Evolutionary conservation across 352 stramenopile species (phyloP), one percentile per base, ranked within the genome.

Genomic region (Globisporangium spinosum): DNA sequence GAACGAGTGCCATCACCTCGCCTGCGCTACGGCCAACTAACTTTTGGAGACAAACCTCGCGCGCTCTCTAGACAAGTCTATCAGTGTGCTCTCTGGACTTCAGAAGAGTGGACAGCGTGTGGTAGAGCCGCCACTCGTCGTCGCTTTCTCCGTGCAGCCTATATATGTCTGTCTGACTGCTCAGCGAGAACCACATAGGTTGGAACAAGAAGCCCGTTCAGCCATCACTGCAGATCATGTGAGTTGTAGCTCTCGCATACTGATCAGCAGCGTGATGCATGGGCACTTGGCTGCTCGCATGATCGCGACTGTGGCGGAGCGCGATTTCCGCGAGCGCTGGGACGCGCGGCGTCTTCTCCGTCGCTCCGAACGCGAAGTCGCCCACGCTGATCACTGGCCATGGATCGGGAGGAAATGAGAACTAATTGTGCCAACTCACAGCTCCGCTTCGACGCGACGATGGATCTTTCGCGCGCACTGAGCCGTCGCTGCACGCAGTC

Each of bases 341-440:
- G 27, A 83, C 82, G 9, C 77, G 84, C 29, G 83, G 83, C 47
- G 83, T 90, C 73, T 91, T 90, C 58, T 82, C 83, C 3, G 81
- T 90, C n/a, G 78, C 83, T 2, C 83, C 83, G 45, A 89, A 90
- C 1, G 82, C 90, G 61, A 86, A 55, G 71, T 91, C 90, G 25
- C 83, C 83, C 27, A 90, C 77, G 49, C 80, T 89, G 17, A 91
- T 67, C 13, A 87, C 77, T 6, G 75, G 78, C 12, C 43, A 90
- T 49, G 4, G 54, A 27, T 0, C 40, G 65, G 5, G 73, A 68
- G 20, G 67, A 62, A 47, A 89, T 72, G 22, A 71, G 77, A 25
- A 72, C 49, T 0, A 68, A 29, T 0, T 45, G 12, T 40, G 72
- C 54, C 51, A 68, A 22, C 25, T 82, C 79, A 17, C 67, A 64